These are phyloP conservation scores for Alternaria sp. DNA, from an alignment of 2,329 filamentous ascomycete genomes.

Conservation along the genomic window DNA sequence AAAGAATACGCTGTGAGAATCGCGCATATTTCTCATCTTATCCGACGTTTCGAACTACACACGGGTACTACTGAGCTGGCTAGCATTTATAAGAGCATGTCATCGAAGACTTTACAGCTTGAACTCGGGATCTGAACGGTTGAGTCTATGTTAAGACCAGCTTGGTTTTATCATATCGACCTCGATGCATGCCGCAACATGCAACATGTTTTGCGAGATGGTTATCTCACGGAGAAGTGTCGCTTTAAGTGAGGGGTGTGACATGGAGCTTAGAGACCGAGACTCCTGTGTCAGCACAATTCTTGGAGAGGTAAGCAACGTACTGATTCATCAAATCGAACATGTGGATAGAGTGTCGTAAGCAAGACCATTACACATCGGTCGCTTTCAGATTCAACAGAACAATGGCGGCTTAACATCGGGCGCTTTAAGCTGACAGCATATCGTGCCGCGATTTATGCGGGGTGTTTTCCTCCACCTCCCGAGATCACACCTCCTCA, in stretches of 20 bases:
- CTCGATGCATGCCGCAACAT: background rate
- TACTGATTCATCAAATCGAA: background rate
- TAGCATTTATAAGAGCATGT: background rate
- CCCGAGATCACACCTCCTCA: background rate
- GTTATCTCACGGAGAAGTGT: background rate
- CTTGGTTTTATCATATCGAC: background rate
- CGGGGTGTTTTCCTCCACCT: background rate
- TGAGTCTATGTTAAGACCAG: background rate
- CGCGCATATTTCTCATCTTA: background rate
- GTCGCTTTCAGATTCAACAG: background rate
- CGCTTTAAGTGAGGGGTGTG: no score
- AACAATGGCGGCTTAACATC: background rate
- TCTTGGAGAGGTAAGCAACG: background rate
- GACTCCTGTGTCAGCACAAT: background rate
- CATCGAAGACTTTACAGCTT: background rate
- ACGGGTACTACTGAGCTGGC: background rate
- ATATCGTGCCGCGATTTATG: background rate
- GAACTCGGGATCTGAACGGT: background rate
- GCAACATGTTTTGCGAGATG: background rate
- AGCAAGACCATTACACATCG: background rate
- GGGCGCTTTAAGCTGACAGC: background rate
- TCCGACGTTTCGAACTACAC: background rate
- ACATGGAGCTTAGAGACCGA: background rate
- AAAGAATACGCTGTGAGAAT: background rate
- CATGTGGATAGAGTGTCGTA: background rate